Evolutionary conservation across 2,329 filamentous ascomycete species (phyloP).

Genomic region (Fusarium succisae): DNA sequence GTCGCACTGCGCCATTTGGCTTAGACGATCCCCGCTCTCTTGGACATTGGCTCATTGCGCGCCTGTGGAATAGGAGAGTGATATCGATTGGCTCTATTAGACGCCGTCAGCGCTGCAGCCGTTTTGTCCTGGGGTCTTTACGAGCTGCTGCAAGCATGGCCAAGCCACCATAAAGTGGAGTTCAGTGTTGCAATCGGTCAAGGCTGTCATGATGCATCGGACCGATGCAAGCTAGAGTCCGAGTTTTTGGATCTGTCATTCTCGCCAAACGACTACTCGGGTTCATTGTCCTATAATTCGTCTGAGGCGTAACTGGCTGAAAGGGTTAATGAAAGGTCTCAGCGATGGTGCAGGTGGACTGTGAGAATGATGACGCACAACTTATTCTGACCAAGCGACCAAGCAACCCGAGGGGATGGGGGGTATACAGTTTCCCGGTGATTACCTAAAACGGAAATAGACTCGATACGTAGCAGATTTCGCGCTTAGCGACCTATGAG

Average conservation of each 20-base stretch:
- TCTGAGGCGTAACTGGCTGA: not conserved
- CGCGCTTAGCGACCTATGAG: conserved; percentile 18
- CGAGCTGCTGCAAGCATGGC: conserved; percentile 27
- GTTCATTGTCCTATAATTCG: not conserved
- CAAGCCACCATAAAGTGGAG: conserved; percentile 30
- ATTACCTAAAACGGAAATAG: conserved; percentile 19
- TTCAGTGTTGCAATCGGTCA: conserved; percentile 18
- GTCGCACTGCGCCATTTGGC: conserved; percentile 37
- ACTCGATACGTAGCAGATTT: not conserved
- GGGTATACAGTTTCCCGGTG: conserved; percentile 19
- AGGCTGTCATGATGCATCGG: conserved; percentile 26
- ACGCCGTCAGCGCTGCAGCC: conserved; percentile 38
- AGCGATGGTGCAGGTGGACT: not conserved
- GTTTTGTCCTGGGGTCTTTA: conserved; percentile 13
- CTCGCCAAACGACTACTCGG: not conserved
- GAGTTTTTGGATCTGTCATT: conserved; percentile 17
- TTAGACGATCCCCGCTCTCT: conserved; percentile 22
- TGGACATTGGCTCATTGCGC: conserved; percentile 31
- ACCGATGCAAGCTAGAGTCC: conserved; percentile 17
- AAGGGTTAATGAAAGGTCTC: not conserved
- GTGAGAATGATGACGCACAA: not conserved
- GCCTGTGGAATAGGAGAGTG: conserved; percentile 25
- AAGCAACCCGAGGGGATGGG: not conserved
- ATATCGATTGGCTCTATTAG: conserved; percentile 46
- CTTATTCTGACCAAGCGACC: not conserved